These are phyloP conservation scores for Hyaloscypha finlandica DNA, from an alignment of 495 filamentous ascomycete species.

Conservation along the genomic window DNA sequence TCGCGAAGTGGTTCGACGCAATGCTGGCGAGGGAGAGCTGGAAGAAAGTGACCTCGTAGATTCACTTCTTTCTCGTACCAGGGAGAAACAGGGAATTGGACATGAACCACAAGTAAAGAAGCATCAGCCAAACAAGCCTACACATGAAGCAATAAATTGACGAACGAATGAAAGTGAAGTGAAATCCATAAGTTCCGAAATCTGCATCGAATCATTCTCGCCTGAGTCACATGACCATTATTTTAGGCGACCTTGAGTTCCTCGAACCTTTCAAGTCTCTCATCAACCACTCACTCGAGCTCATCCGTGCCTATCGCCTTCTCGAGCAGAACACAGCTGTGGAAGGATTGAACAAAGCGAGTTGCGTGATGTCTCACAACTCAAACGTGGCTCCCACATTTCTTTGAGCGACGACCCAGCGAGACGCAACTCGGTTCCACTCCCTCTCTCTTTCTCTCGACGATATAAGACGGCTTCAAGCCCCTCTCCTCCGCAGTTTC, in stretches of 20 bases:
- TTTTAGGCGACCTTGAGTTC: neutral
- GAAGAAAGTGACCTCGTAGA: conserved; percentile 14
- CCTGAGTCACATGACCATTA: neutral
- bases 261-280: neutral
- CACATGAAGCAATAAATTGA: neutral
- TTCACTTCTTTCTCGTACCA: neutral
- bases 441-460: too few species aligned
- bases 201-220: neutral
- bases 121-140: neutral
- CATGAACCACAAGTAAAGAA: neutral
- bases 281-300: neutral
- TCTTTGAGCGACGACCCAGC: too few species aligned
- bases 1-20: conserved; percentile 23
- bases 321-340: neutral
- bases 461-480: too few species aligned
- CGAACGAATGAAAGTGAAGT: neutral
- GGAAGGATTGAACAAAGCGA: neutral
- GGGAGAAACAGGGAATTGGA: neutral
- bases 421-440: too few species aligned
- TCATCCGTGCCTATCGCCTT: neutral
- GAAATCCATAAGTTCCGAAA: neutral
- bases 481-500: too few species aligned
- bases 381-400: neutral
- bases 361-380: neutral
- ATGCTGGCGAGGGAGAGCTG: conserved; percentile 27